Conservation (phyloP, 2,329 filamentous ascomycete genomes). For the Xylaria hypoxylon region DNA sequence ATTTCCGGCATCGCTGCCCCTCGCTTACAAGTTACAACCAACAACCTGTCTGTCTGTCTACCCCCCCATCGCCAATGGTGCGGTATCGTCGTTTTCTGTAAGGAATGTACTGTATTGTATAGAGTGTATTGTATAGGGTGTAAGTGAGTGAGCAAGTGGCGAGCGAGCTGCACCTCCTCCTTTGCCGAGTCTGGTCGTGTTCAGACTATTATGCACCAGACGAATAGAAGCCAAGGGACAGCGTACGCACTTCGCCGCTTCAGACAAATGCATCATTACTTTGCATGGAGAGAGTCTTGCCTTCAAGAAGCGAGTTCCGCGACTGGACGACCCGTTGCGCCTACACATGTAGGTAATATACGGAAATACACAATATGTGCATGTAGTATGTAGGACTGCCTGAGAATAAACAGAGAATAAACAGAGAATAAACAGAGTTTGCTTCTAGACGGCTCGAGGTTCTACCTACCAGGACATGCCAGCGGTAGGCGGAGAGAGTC, state of each 20-base stretch:
- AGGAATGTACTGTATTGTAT: too few relatives aligned
- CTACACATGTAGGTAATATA: slow-evolving; percentile 1
- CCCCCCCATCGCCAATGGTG: not conserved
- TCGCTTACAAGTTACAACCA: not conserved
- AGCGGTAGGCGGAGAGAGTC: not conserved
- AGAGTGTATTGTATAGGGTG: too few relatives aligned
- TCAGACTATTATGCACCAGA: not conserved
- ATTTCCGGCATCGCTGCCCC: slow-evolving; percentile 16
- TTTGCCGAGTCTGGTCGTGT: not conserved
- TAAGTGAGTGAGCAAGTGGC: not conserved
- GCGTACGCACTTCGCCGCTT: too few relatives aligned
- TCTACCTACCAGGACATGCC: slow-evolving; percentile 8
- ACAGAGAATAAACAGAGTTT: too few relatives aligned
- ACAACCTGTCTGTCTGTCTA: not conserved
- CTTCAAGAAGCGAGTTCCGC: slow-evolving; percentile 8
- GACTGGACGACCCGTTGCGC: slow-evolving; percentile 8
- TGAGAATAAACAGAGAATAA: slow-evolving; percentile 4
- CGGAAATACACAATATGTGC: not conserved
- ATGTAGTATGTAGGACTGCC: slow-evolving; percentile 15
- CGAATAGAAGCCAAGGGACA: too few relatives aligned
- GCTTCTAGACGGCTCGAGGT: not conserved
- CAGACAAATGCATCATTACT: too few relatives aligned
- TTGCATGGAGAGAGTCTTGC: too few relatives aligned
- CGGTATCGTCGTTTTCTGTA: too few relatives aligned
- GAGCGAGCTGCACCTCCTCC: not conserved